phyloP scores from a whole-genome alignment of 345 rosid species.

The Syzygium jambos region DNA sequence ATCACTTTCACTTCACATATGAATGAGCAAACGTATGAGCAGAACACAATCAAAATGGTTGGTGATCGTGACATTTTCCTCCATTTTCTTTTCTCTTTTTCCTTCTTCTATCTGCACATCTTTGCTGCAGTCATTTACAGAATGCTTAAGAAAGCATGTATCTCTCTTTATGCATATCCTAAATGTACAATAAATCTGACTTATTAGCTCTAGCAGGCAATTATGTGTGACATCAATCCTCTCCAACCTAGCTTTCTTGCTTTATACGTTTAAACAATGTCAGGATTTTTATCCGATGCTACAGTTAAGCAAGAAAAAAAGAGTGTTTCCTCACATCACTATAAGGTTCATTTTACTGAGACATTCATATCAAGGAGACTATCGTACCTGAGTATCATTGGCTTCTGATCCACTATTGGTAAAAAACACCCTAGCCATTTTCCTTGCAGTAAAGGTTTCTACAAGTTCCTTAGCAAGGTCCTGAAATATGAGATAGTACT shows the following conservation, averaged over 20 bases:
- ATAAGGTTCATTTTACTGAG: background rate
- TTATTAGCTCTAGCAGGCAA: background rate
- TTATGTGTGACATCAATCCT: background rate
- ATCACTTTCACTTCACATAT: background rate
- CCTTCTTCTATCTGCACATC: background rate
- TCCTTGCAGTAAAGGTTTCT: slow-evolving; percentile 68
- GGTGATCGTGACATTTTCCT: background rate
- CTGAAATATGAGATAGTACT: slow-evolving; percentile 25
- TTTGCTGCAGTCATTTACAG: background rate
- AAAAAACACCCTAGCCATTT: slow-evolving; percentile 88
- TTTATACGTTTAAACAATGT: background rate
- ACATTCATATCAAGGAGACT: background rate
- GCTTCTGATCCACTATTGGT: slow-evolving; percentile 98
- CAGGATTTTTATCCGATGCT: background rate
- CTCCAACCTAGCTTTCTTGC: background rate
- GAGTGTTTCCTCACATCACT: background rate
- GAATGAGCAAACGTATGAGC: background rate
- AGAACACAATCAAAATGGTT: background rate
- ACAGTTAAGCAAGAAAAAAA: background rate
- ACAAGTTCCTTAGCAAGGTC: slow-evolving; percentile 92
- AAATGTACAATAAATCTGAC: background rate
- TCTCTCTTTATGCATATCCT: background rate
- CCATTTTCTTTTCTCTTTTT: background rate
- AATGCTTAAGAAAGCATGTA: background rate
- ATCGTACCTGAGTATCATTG: slow-evolving; percentile 85